Conservation (phyloP, 495 filamentous ascomycete genomes). For the Arthonia radiata region DNA sequence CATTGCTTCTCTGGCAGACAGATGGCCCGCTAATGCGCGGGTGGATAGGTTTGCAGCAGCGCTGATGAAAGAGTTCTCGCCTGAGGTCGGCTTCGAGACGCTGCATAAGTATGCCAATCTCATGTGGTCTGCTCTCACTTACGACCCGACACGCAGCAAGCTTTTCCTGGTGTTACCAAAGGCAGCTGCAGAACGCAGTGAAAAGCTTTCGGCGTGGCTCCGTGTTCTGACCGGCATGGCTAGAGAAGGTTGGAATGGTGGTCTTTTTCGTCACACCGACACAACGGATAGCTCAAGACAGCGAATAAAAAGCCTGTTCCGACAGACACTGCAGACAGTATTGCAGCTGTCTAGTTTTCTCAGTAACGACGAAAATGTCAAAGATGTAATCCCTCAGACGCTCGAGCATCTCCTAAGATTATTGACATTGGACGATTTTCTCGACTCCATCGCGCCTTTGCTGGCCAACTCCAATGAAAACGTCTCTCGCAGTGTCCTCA, state of each 20-base stretch:
- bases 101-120: too few species aligned
- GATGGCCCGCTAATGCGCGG: constrained; percentile 21
- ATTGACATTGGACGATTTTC: constrained; percentile 59
- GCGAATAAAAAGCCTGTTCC: too few species aligned
- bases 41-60: constrained; percentile 1
- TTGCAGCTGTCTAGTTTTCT: constrained; percentile 9
- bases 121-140: too few species aligned
- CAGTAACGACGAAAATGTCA: constrained; percentile 11
- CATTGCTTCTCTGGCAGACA: constrained; percentile 43
- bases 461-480: constrained; percentile 44
- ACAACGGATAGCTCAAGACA: too few species aligned
- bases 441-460: constrained; percentile 56
- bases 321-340: constrained; percentile 28
- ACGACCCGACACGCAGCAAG: too few species aligned
- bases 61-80: constrained; percentile 9
- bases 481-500: constrained; percentile 54
- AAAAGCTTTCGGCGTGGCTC: too few species aligned
- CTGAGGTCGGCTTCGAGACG: too few species aligned
- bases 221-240: too few species aligned
- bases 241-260: too few species aligned
- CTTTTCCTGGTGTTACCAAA: too few species aligned
- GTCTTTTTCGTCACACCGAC: too few species aligned
- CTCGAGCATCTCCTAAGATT: constrained; percentile 52
- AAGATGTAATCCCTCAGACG: constrained; percentile 38
- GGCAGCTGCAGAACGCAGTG: too few species aligned